Percentiles rank a stretch among this genome's conserved stretches.
Conservation (phyloP, 345 rosid species). For the Eucalyptus shirleyi region DNA sequence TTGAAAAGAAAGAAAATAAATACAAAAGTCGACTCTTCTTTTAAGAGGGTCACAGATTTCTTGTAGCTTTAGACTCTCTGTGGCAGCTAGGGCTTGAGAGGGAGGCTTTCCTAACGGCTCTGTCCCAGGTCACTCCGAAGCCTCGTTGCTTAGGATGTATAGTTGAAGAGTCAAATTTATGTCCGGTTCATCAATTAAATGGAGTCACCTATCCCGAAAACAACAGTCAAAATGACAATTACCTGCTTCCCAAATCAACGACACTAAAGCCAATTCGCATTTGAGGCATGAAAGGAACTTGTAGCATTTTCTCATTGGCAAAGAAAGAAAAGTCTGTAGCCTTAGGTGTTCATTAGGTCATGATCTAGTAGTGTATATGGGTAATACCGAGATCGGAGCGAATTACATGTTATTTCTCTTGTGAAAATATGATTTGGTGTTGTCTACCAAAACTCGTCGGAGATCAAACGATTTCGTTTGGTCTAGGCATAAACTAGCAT, state of each 20-base stretch:
- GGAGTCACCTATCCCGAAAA: background rate
- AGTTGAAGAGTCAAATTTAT: background rate
- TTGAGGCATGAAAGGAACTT: background rate
- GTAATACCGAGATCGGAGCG: background rate
- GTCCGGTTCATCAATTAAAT: background rate
- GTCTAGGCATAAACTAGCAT: background rate
- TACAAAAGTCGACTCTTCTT: background rate
- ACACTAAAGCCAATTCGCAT: background rate
- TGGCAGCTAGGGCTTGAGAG: background rate
- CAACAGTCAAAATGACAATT: background rate
- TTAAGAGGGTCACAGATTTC: background rate
- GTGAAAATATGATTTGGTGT: background rate
- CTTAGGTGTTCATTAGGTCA: background rate
- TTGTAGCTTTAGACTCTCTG: background rate
- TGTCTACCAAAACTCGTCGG: background rate
- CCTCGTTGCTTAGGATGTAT: background rate
- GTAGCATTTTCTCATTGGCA: background rate
- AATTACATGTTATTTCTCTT: background rate
- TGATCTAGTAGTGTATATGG: background rate
- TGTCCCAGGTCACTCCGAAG: background rate
- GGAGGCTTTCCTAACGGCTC: background rate
- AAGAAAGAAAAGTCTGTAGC: background rate
- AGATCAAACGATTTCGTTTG: background rate
- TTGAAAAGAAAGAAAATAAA: background rate
- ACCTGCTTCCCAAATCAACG: background rate